Evolutionary conservation across 164 flowering plant genomes (phyloP), one percentile per base, ranked within the genome.

Genomic region (Umbellularia californica): DNA sequence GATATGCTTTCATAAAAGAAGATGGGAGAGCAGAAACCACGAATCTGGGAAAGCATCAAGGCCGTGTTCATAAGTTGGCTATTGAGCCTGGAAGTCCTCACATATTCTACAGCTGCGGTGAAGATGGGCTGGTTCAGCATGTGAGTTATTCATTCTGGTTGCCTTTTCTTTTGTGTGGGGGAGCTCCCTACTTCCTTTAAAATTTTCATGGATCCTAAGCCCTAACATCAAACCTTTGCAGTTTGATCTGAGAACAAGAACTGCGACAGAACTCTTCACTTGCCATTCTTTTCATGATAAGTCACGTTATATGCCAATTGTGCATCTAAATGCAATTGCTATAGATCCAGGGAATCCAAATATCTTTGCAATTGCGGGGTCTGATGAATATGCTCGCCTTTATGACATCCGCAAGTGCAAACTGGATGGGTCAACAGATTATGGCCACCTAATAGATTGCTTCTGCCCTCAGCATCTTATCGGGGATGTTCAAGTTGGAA

Each of bases 21-120:
- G 20, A 78, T 68, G 98, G 97, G 24, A 23, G 10, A 28, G 97
- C 88, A 62, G 87, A 89, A 73, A 87, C 94, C 65, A 70, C 70
- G 30, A 70, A 87, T 76, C 81, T 96, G 3, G 88, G 78, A 24
- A 83, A 70, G 77, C 98, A 96, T 85, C 81, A 83, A 5, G 97
- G 94, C 50, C 85, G 91, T 70, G 95, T 89, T 77, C 97, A 96
- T 81, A 92, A 89, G 84, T 81, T 96, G 86, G 95, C 98, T 65
- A 82, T 91, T 82, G 99, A 94, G 77, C 99, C 98, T 77, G 97
- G 97, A 73, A 94, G 94, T 81, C 90, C 98, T 58, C 84, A 88
- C 79, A 82, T 87, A 41, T 89, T 96, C 76, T 96, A 92, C 79
- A 86, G 89, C 13, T 92, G 98, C 77, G 98, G 97, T 71, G 98